Evolutionary conservation across 2,329 filamentous ascomycete species (phyloP), one percentile per base, ranked within the genome.

Genomic region (Diplocarpon rosae): DNA sequence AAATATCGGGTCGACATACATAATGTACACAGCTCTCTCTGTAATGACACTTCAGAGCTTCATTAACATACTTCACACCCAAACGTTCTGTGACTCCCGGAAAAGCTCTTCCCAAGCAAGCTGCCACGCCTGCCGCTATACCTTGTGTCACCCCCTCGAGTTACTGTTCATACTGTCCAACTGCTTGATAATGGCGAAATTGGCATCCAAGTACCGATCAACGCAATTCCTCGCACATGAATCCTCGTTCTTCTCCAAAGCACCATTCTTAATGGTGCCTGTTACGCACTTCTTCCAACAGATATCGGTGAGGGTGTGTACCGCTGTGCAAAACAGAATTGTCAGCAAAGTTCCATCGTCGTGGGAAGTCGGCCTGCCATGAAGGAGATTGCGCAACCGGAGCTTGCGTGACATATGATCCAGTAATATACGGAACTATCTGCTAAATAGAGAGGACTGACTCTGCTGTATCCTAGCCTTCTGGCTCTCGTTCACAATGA

Each of bases 281-380:
- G 84, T 83, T 49, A 95, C 72, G 71, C 92, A 98, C 70, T 95
- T 96, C 62, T 81, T 87, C 80, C 89, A 98, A 76, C 92, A 98
- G 49, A 84, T 76, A 58, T 92, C 83, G 35, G 78, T 78, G 30
- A 83, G 68, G 54, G 68, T 67, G 65, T 83, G 80, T 48, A 83
- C 75, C n/a, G 72, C 79, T 78, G 42, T 52, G 1, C 10, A 16
- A 14, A 36, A 15, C 6, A 39, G 15, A 14, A 5, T 37, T 20
- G 14, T 40, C 10, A 45, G 43, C 31, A 13, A 31, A 43, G 11
- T 8, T 40, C 16, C 28, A 7, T 27, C 29, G n/a, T n/a, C n/a
- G n/a, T n/a, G n/a, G n/a, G 5, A 14, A 5, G 4, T 10, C n/a
- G 15, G 13, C 33, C 15, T 35, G 11, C 33, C 2, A 35, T 3